Base-by-base conservation (phyloP, 1,284 basidiomycete species). In the Afroboletus lepidellus region DNA sequence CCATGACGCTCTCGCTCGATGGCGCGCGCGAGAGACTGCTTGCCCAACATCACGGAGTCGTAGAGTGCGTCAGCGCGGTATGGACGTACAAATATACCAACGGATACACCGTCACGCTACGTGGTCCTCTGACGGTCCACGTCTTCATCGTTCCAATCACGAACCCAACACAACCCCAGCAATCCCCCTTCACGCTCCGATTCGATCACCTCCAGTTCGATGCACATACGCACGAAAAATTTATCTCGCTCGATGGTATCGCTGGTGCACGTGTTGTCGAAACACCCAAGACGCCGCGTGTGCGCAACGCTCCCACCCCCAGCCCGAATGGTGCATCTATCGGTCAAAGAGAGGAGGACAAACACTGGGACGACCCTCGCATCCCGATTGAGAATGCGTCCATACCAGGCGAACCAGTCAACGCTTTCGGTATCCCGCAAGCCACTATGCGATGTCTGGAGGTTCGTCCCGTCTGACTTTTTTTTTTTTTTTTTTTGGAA, bases 401-500 rank as follows among this genome's bases (percentile, higher is more conserved):
- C 24, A 78, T 90, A 57, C 89, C 89, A 15, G 78, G 79, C 8
- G 88, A 90, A 62, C 89, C 89, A 6, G 85, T 91, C 48, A 91
- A 90, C 61, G 85, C 85, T 29, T 91, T 91, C 69, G 88, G 88
- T 3, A 88, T 91, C 48, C 88, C 88, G 3, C 88, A 91, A 64
- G 87, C 87, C 3, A 90, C 88, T 18, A 90, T 91, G 89, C 76
- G 88, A 54, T 90, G 88, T 75, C 72, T 91, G 29, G 88, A 91
- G 78, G 85, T 89, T 48, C 48, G 71, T 64, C 46, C 23, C 25
- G 20, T 20, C 30, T 18, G 21, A 16, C 23, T 16, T 50, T 41
- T 30, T 41, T 27, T 12, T 42, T 21, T 21, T 16, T 50, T 41
- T 30, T 41, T 27, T 12, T 42, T 21, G 41, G 36, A 36, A 24